Percentiles rank a stretch among this genome's conserved stretches.
phyloP scores from a whole-genome alignment of 148 eudicot genomes.

The Chenopodium berlandieri region DNA sequence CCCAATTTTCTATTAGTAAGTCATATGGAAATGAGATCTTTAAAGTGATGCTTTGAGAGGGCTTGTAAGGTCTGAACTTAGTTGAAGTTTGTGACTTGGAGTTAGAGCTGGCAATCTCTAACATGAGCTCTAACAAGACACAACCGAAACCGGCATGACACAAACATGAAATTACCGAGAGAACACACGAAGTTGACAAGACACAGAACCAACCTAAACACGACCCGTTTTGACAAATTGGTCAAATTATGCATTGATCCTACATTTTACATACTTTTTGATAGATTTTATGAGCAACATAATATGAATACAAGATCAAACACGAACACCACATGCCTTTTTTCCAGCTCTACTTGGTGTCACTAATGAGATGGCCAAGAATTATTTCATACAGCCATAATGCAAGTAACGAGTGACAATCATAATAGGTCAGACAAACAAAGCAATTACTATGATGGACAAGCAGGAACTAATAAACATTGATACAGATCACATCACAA shows the following conservation, averaged over 20 bases:
- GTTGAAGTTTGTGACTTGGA: background rate
- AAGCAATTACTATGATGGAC: background rate
- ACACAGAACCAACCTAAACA: no score
- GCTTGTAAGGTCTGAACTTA: background rate
- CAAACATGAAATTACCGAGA: no score
- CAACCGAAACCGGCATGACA: no score
- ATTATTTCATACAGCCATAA: background rate
- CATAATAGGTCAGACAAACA: background rate
- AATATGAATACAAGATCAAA: no score
- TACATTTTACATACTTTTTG: no score
- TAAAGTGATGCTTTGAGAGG: background rate
- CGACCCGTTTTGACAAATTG: no score
- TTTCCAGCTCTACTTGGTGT: background rate
- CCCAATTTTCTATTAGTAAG: background rate
- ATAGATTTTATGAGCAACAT: no score
- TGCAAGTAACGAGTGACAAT: background rate
- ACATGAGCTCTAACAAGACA: no score
- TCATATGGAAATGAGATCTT: background rate
- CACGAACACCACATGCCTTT: no score
- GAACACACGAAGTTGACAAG: no score
- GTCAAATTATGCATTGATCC: no score
- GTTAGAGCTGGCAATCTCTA: no score
- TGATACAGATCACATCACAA: background rate
- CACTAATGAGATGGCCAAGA: background rate
- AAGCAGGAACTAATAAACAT: background rate